phyloP scores from a whole-genome alignment of 306 rosid species.

The Medicago ruthenica region DNA sequence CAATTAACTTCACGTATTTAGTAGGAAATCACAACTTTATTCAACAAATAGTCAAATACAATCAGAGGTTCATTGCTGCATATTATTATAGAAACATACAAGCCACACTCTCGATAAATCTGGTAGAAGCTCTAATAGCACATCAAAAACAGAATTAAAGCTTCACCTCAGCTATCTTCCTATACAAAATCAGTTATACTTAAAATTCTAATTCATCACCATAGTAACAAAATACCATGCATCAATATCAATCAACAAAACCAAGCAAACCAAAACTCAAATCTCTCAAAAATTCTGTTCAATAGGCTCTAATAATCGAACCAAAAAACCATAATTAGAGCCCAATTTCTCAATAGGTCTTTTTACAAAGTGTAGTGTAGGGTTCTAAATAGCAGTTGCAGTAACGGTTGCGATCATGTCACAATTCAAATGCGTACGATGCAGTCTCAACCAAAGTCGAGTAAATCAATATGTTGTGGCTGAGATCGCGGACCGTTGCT shows the following conservation, averaged over 20 bases:
- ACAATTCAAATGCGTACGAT: not conserved
- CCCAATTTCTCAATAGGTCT: not conserved
- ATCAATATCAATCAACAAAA: conserved; percentile 30
- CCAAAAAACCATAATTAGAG: conserved; percentile 44
- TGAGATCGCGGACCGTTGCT: not conserved
- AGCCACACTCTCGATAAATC: conserved; percentile 23
- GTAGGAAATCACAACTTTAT: conserved; percentile 9
- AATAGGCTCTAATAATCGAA: conserved; percentile 42
- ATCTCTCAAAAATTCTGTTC: not conserved
- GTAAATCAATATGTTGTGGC: not conserved
- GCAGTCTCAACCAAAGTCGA: not conserved
- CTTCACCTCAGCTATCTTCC: conserved; percentile 34
- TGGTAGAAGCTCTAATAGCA: conserved; percentile 43
- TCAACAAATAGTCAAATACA: conserved; percentile 7
- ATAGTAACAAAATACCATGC: conserved; percentile 3
- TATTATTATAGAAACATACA: conserved; percentile 29
- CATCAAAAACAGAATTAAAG: conserved; percentile 46
- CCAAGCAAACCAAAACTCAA: conserved; percentile 32
- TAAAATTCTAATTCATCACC: conserved; percentile 22
- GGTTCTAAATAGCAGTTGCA: not conserved
- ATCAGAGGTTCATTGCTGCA: conserved; percentile 16
- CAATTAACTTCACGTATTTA: not conserved
- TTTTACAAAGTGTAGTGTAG: conserved; percentile 4
- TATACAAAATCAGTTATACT: conserved; percentile 45
- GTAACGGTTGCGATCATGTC: not conserved